Evolutionary conservation across 352 stramenopile species (phyloP).

Genomic region (Globisporangium carolinianum): DNA sequence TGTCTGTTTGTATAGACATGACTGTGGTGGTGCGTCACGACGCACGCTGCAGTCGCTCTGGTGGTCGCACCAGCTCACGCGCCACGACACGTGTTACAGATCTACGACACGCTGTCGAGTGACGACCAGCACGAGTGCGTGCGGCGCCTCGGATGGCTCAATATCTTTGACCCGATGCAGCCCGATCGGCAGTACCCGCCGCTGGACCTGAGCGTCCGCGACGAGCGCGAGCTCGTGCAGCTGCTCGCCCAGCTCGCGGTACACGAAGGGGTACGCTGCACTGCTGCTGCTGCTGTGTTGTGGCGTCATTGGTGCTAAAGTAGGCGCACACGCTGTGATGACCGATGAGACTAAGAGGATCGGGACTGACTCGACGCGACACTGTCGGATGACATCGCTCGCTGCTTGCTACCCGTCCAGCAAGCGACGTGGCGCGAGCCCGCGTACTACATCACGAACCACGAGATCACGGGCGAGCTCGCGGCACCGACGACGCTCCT

Average conservation of each 20-base stretch:
- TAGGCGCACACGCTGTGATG: too few relatives aligned
- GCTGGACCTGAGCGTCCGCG: slow-evolving; percentile 60
- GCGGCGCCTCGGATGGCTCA: slow-evolving; percentile 75
- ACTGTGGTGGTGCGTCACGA: too few relatives aligned
- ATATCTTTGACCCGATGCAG: slow-evolving; percentile 72
- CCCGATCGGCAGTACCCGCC: slow-evolving; percentile 65
- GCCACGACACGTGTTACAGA: slow-evolving; percentile 15
- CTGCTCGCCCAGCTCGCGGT: slow-evolving; percentile 70
- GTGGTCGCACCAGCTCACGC: too few relatives aligned
- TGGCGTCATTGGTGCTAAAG: neutral
- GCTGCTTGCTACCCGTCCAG: slow-evolving; percentile 4
- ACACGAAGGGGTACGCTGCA: slow-evolving; percentile 40
- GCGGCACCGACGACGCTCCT: slow-evolving; percentile 3
- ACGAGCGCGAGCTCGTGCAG: slow-evolving; percentile 75
- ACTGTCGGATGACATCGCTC: neutral
- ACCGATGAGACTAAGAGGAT: too few relatives aligned
- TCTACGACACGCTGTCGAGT: slow-evolving; percentile 34
- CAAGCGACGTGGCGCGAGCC: slow-evolving; percentile 22
- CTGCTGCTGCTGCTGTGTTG: neutral
- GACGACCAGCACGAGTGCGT: slow-evolving; percentile 60
- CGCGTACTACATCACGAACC: slow-evolving; percentile 17
- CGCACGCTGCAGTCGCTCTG: too few relatives aligned
- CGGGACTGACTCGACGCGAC: too few relatives aligned
- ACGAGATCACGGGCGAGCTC: slow-evolving; percentile 3
- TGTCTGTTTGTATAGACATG: neutral